These are phyloP conservation scores for Hygrophila difformis DNA, from an alignment of 257 asterid species.

Conservation along the genomic window DNA sequence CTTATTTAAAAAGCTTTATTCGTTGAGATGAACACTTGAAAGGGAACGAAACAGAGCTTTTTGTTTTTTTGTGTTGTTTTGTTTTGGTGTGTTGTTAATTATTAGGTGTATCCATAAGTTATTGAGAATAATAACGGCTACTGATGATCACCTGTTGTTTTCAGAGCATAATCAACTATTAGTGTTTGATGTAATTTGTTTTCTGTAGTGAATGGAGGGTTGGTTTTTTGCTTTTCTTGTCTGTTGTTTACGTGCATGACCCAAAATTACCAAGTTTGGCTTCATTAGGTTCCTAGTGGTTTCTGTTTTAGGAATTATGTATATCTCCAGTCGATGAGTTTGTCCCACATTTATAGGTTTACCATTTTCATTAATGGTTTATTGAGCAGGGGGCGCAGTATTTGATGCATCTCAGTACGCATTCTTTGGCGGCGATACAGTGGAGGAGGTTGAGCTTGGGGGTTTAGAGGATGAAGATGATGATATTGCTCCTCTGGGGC, in stretches of 20 bases:
- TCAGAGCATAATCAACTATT: no score
- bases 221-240: no score
- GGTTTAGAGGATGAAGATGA: constrained; percentile 89
- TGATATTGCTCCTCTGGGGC: constrained; percentile 38
- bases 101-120: neutral
- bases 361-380: neutral
- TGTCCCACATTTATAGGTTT: constrained; percentile 10
- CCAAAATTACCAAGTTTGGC: neutral
- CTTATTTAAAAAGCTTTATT: no score
- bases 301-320: neutral
- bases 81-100: neutral
- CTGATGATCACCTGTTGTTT: neutral
- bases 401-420: constrained; percentile 96
- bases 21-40: no score
- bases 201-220: neutral
- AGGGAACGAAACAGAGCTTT: neutral
- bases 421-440: constrained; percentile 70
- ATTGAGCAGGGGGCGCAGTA: constrained; percentile 36
- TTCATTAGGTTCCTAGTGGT: neutral
- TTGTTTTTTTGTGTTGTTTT: neutral
- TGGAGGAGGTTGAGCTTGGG: constrained; percentile 86
- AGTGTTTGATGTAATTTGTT: neutral
- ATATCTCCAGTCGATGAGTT: neutral
- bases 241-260: no score
- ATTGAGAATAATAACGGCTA: no score